phyloP scores from a whole-genome alignment of 345 rosid species.

The Euclidium syriacum region DNA sequence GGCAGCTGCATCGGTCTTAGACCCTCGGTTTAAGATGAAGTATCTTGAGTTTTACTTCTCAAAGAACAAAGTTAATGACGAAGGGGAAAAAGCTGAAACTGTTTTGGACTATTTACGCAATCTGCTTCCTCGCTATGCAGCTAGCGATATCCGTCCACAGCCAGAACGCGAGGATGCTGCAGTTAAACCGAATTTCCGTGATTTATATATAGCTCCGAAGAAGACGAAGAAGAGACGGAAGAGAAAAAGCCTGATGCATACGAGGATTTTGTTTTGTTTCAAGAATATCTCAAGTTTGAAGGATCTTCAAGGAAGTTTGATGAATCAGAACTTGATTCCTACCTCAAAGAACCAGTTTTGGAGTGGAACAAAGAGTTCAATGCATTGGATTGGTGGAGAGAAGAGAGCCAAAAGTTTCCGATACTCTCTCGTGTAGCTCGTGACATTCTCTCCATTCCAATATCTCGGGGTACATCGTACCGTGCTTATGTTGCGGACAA shows the following conservation, averaged over 20 bases:
- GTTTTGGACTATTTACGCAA: conserved; percentile 65
- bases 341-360: conserved; percentile 70
- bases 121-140: conserved; percentile 50
- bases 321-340: conserved; percentile 64
- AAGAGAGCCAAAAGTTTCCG: conserved; percentile 62
- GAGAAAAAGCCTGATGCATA: conserved; percentile 20
- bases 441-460: conserved; percentile 65
- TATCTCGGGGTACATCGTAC: conserved; percentile 29
- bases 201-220: no score
- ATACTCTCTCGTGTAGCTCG: conserved; percentile 73
- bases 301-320: conserved; percentile 45
- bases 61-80: conserved; percentile 51
- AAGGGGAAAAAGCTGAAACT: conserved; percentile 46
- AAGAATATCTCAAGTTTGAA: conserved; percentile 70
- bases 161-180: conserved; percentile 19
- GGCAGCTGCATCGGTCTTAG: conserved; percentile 69
- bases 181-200: no score
- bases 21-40: conserved; percentile 84
- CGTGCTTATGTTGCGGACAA: conserved; percentile 35
- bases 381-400: conserved; percentile 77
- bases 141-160: conserved; percentile 28
- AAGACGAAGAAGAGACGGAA: conserved; percentile 8
- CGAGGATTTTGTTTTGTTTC: conserved; percentile 38
- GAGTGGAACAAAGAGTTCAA: conserved; percentile 63
- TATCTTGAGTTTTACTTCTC: conserved; percentile 68